Conservation (phyloP, 345 rosid species). For the Chamaenerion angustifolium region DNA sequence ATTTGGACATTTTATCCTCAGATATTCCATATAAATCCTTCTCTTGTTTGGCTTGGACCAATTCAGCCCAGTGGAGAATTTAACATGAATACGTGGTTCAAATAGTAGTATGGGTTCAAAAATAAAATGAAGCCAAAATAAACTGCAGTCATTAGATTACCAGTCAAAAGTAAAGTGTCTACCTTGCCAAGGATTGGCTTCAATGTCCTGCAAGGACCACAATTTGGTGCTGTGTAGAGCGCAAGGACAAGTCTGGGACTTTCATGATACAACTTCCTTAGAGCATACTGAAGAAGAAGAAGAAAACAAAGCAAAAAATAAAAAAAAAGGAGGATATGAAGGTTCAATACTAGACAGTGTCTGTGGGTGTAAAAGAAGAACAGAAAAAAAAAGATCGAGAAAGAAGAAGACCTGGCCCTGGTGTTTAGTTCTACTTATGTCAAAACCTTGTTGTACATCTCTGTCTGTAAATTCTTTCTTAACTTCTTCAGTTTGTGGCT, state of each 20-base stretch:
- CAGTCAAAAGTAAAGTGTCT: neutral
- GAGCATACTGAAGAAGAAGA: slow-evolving; percentile 49
- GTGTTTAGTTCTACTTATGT: slow-evolving; percentile 63
- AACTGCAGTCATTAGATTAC: too few species aligned
- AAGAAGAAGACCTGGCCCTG: slow-evolving; percentile 62
- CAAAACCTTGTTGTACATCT: slow-evolving; percentile 79
- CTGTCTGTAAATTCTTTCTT: slow-evolving; percentile 77
- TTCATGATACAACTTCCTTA: slow-evolving; percentile 88
- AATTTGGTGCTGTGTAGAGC: slow-evolving; percentile 78
- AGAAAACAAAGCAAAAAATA: slow-evolving; percentile 2
- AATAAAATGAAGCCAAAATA: too few species aligned
- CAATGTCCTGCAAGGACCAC: slow-evolving; percentile 94
- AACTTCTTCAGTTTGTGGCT: slow-evolving; percentile 82
- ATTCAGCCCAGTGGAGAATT: neutral
- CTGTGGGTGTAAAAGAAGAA: too few species aligned
- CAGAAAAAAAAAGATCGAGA: neutral
- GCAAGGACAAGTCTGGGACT: slow-evolving; percentile 82
- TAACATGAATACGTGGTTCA: too few species aligned
- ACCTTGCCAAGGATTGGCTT: slow-evolving; percentile 98
- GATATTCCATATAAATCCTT: neutral
- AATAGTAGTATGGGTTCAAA: too few species aligned
- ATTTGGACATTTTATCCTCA: too few species aligned
- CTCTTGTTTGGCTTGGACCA: too few species aligned
- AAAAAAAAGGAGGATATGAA: slow-evolving; percentile 3
- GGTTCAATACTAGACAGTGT: neutral